Conservation (phyloP, 768 basidiomycete genomes). For the Boletus vinaceobasis region DNA sequence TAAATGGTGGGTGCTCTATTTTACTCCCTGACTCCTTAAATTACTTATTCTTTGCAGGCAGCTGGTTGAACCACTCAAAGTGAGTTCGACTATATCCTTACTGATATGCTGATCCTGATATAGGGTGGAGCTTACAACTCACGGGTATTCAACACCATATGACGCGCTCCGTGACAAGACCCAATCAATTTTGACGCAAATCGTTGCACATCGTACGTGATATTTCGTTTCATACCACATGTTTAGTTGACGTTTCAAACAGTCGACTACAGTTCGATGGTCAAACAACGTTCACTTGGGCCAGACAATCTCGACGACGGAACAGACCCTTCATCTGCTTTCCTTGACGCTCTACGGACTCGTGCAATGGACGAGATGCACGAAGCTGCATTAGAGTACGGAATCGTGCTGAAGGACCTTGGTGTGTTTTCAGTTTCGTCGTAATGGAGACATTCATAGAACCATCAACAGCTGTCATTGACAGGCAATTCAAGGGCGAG, state of each 20-base stretch:
- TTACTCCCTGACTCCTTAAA: neutral
- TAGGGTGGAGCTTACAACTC: slow-evolving; percentile 62
- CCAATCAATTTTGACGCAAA: slow-evolving; percentile 83
- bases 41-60: slow-evolving; percentile 34
- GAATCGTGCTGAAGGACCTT: slow-evolving; percentile 78
- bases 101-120: slow-evolving; percentile 38
- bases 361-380: slow-evolving; percentile 88
- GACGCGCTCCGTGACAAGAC: slow-evolving; percentile 78
- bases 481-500: slow-evolving; percentile 86
- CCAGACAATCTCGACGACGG: slow-evolving; percentile 73
- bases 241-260: neutral
- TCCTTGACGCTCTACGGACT: slow-evolving; percentile 77
- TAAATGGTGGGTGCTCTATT: slow-evolving; percentile 53
- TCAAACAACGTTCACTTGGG: slow-evolving; percentile 77
- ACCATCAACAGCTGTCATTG: slow-evolving; percentile 65
- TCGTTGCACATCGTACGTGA: slow-evolving; percentile 70
- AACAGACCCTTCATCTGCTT: slow-evolving; percentile 66
- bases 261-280: slow-evolving; percentile 60
- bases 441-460: slow-evolving; percentile 1
- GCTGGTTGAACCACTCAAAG: slow-evolving; percentile 49
- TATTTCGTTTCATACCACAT: neutral
- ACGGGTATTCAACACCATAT: slow-evolving; percentile 82
- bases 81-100: slow-evolving; percentile 7
- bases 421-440: slow-evolving; percentile 37
- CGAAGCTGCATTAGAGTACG: slow-evolving; percentile 77